Conservation (phyloP, 2,329 filamentous ascomycete genomes). For the Neurospora crassa region DNA sequence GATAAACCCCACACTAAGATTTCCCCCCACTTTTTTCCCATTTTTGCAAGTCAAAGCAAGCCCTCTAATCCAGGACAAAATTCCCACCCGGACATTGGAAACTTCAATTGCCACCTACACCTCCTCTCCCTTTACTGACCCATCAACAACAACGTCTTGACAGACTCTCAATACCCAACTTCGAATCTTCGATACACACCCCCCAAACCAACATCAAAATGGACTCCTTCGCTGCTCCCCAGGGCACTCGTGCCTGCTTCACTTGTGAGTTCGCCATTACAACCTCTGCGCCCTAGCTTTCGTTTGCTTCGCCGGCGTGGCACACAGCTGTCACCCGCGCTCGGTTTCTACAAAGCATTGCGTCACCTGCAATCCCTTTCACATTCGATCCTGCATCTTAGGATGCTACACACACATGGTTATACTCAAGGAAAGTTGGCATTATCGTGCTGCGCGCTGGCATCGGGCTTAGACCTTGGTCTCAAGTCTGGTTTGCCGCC, state of each 20-base stretch:
- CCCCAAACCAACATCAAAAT: constrained; percentile 18
- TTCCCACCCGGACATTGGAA: constrained; percentile 9
- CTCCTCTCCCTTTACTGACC: constrained; percentile 15
- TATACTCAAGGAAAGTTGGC: neutral
- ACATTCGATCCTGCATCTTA: constrained; percentile 1
- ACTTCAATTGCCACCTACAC: constrained; percentile 10
- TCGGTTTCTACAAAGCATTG: constrained; percentile 1
- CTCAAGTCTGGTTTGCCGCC: neutral
- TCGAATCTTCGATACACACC: constrained; percentile 5
- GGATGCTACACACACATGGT: neutral
- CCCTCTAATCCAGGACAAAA: constrained; percentile 17
- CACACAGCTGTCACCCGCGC: constrained; percentile 11
- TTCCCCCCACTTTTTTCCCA: constrained; percentile 10
- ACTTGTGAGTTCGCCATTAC: constrained; percentile 34
- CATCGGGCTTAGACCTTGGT: neutral
- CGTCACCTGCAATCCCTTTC: constrained; percentile 3
- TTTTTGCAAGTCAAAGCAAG: constrained; percentile 6
- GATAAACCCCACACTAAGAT: constrained; percentile 14
- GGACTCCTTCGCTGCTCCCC: constrained; percentile 22
- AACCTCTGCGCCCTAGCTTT: constrained; percentile 12
- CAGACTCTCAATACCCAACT: constrained; percentile 8
- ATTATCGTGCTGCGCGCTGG: neutral
- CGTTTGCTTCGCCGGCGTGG: constrained; percentile 14
- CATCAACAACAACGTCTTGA: constrained; percentile 3
- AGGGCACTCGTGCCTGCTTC: constrained; percentile 34